These are phyloP conservation scores for Colletotrichum cuscutae DNA, from an alignment of 2,329 filamentous ascomycete genomes.

Conservation along the genomic window DNA sequence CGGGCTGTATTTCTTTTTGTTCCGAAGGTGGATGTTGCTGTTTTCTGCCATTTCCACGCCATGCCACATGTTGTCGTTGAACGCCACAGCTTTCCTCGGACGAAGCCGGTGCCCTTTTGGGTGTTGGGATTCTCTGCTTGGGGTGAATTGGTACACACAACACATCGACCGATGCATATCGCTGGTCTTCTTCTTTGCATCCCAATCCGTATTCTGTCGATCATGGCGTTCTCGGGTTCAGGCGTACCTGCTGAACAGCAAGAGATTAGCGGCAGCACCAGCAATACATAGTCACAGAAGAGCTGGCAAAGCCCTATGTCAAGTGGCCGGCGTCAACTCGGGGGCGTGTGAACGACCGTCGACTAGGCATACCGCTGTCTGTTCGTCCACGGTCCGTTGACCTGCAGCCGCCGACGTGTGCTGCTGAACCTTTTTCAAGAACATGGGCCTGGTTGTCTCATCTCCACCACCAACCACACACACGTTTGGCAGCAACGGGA, in stretches of 20 bases:
- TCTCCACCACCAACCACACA: slow-evolving; percentile 29
- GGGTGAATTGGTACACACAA: not conserved
- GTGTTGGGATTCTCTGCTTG: not conserved
- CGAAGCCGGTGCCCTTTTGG: slow-evolving; percentile 12
- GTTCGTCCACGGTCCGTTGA: slow-evolving; percentile 11
- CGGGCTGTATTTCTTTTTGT: slow-evolving; percentile 1
- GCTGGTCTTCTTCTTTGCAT: not conserved
- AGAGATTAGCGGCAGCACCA: slow-evolving; percentile 7
- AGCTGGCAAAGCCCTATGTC: slow-evolving; percentile 5
- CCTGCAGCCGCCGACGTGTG: slow-evolving; percentile 28
- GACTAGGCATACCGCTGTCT: slow-evolving; percentile 5
- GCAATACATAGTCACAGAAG: not conserved
- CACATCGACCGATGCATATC: slow-evolving; percentile 1
- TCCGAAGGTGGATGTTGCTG: slow-evolving; percentile 12
- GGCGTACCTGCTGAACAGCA: slow-evolving; percentile 4
- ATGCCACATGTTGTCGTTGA: slow-evolving; percentile 12
- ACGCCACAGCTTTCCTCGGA: slow-evolving; percentile 24
- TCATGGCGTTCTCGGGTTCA: slow-evolving; percentile 27
- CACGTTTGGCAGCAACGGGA: slow-evolving; percentile 13
- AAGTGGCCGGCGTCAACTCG: slow-evolving; percentile 14
- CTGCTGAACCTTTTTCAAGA: slow-evolving; percentile 20
- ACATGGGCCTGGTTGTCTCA: slow-evolving; percentile 30
- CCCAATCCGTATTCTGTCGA: slow-evolving; percentile 16
- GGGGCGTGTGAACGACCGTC: slow-evolving; percentile 17
- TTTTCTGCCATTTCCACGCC: slow-evolving; percentile 17